Evolutionary conservation across 2,329 filamentous ascomycete species (phyloP), one percentile per base, ranked within the genome.

Genomic region (Aspergillus felis): DNA sequence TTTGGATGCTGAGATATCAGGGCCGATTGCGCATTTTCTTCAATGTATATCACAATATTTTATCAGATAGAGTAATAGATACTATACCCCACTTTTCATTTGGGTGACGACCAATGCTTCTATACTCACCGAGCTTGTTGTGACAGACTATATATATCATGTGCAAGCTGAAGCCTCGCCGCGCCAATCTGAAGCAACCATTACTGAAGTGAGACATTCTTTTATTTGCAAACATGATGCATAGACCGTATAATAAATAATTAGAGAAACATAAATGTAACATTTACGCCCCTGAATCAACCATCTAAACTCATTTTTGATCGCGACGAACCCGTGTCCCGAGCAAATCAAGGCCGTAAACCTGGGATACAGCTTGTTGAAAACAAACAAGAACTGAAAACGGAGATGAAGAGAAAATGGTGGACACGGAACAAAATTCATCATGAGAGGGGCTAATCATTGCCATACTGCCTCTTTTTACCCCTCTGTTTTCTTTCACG

Each of bases 71-170:
- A 65, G 53, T 61, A 63, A 59, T 63, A 53, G 58, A 66, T 67
- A 52, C 57, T 64, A 67, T 68, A 68, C 66, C 67, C 64, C 60
- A 56, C 59, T 58, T 59, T 55, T 58, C 55, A 57, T 57, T 50
- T 9, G 48, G 28, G 17, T 25, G n/a, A 27, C 8, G 46, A 17
- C 5, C 32, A 7, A 14, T 3, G 14, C 32, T 17, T 38, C 5
- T 6, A 38, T 38, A 5, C 2, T 14, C 14, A 17, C 5, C 14
- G 32, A 17, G 17, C 17, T 32, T 32, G 8, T 4, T 29, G 9
- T 29, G 28, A 29, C 10, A 32, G 4, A 4, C 20, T 12, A n/a
- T 55, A 46, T 38, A 7, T 48, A n/a, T n/a, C 17, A 20, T 9
- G 9, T 38, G 46, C 29, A 32, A 32, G 29, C 12, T 14, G 29